Evolutionary conservation across 2,329 filamentous ascomycete species (phyloP), one percentile per base, ranked within the genome.

Genomic region (Clonostachys byssicola): DNA sequence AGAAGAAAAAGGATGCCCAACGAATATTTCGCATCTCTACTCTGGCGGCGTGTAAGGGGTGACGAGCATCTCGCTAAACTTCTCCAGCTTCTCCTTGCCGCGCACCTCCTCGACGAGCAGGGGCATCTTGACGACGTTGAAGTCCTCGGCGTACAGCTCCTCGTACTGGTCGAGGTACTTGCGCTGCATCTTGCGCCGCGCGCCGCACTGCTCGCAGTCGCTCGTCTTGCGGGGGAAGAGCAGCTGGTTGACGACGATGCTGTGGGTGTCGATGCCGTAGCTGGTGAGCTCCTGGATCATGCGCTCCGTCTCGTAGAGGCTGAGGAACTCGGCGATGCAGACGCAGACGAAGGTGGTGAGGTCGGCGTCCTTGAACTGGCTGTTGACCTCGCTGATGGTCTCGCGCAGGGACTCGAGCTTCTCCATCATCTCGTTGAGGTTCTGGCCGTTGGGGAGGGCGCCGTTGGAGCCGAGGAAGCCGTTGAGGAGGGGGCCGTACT

Each of bases 111-210:
- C 92, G 2, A 95, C 89, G 50, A 99, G 72, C 60, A 99, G 70
- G 36, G 94, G 94, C 92, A 99, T 97, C 77, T 92, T 92, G 56
- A 99, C 92, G 38, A 99, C 92, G 64, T 99, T 96, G 74, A 99
- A 99, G 51, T 71, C 68, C 68, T 99, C 94, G 62, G 96, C 92
- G 65, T 99, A 99, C 49, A 99, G 73, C 74, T 99, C 94, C 71
- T 95, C 92, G 60, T 97, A 97, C 77, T 99, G 92, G 64, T 97
- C 92, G 40, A 99, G 78, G 65, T 99, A 99, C 75, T 99, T 99
- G 77, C 91, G 94, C 77, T 99, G 94, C 94, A 99, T 99, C 76
- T 95, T 95, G 61, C 92, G 78, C 54, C 94, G 78, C 42, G 94
- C 88, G 63, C 91, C 95, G 71, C 94, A 99, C 75, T 99, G 94